phyloP scores from a whole-genome alignment of 2,329 filamentous ascomycete species.

The Dactylellina leptospora region DNA sequence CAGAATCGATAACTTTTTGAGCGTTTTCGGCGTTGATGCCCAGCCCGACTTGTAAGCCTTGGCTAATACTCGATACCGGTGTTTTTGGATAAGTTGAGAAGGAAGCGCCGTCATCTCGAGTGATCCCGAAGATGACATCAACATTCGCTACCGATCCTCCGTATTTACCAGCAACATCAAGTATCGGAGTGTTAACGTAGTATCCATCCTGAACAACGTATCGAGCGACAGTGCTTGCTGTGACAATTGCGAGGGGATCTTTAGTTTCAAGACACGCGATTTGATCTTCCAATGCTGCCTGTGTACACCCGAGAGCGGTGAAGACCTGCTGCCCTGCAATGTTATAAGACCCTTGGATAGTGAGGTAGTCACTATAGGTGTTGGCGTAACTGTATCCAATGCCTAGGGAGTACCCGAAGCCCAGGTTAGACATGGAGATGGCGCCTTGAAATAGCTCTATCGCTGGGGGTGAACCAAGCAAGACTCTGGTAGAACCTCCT shows the following conservation, averaged over 20 bases:
- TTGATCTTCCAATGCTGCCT: conserved; percentile 61
- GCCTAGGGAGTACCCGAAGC: conserved; percentile 68
- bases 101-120: conserved; percentile 67
- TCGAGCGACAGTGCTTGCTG: conserved; percentile 62
- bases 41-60: conserved; percentile 63
- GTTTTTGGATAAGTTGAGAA: conserved; percentile 65
- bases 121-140: conserved; percentile 68
- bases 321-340: conserved; percentile 66
- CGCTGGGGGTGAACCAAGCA: conserved; percentile 65
- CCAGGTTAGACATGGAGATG: conserved; percentile 66
- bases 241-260: conserved; percentile 62
- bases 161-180: conserved; percentile 58
- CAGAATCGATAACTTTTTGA: conserved; percentile 61
- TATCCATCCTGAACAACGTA: conserved; percentile 69
- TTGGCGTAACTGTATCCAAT: conserved; percentile 68
- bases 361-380: conserved; percentile 69
- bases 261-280: conserved; percentile 67
- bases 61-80: conserved; percentile 61
- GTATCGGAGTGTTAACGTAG: conserved; percentile 65
- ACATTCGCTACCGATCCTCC: conserved; percentile 63
- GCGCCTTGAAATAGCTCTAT: conserved; percentile 64
- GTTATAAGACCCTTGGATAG: conserved; percentile 65
- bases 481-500: conserved; percentile 67
- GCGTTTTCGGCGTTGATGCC: conserved; percentile 63
- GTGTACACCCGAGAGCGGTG: conserved; percentile 65